phyloP scores from a whole-genome alignment of 2,329 filamentous ascomycete species.

The Aspergillus quadrilineatus region DNA sequence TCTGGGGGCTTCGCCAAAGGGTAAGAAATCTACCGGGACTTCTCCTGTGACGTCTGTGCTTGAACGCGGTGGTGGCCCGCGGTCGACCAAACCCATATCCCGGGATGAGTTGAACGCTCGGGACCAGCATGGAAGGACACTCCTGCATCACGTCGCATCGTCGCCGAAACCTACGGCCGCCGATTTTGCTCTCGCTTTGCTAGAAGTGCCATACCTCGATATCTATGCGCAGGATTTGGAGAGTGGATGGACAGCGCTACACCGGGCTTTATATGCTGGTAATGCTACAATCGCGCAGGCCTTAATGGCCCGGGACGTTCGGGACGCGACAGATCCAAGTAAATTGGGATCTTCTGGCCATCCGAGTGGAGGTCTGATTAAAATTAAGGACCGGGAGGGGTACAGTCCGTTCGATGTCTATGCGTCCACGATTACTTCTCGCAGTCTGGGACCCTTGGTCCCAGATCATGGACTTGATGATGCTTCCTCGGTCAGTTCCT shows the following conservation, averaged over 20 bases:
- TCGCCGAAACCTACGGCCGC: conserved; percentile 68
- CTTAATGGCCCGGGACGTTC: conserved; percentile 74
- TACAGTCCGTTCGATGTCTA: conserved; percentile 94
- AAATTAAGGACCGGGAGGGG: conserved; percentile 92
- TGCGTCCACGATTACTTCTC: conserved; percentile 76
- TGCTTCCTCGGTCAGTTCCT: conserved; percentile 28
- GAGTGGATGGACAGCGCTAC: conserved; percentile 93
- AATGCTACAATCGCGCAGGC: conserved; percentile 83
- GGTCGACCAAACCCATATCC: conserved; percentile 42
- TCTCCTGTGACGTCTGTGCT: conserved; percentile 49
- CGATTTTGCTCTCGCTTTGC: conserved; percentile 72
- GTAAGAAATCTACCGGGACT: conserved; percentile 45
- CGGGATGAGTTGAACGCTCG: conserved; percentile 78
- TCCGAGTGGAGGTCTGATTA: conserved; percentile 74
- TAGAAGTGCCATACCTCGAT: conserved; percentile 80
- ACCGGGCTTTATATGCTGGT: conserved; percentile 84
- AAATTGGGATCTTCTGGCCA: conserved; percentile 55
- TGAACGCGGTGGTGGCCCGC: conserved; percentile 34
- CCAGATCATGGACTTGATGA: conserved; percentile 50
- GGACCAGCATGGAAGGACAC: conserved; percentile 75
- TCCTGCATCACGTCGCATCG: conserved; percentile 81
- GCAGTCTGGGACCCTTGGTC: conserved; percentile 45
- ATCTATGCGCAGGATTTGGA: conserved; percentile 84
- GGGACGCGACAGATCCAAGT: conserved; percentile 63
- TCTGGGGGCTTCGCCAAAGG: conserved; percentile 45